Evolutionary conservation across 2,329 filamentous ascomycete genomes (phyloP), one percentile per base, ranked within the genome.

Genomic region (Hymenoscyphus linearis): DNA sequence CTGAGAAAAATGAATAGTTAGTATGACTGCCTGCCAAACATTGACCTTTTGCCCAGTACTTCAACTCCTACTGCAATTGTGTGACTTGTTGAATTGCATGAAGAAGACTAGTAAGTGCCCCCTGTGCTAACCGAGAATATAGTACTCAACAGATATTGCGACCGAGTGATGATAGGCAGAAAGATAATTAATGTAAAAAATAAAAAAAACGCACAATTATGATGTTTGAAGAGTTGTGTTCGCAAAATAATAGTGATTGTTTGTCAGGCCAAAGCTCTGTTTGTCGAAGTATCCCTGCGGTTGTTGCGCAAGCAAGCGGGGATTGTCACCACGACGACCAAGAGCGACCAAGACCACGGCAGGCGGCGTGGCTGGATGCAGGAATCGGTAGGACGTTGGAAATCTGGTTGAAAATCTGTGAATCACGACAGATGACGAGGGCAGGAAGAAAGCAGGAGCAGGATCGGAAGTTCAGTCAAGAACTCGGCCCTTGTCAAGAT

Each of bases 271-370:
- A 25, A 25, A 25, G 61, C 59, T 9, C 56, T 59, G 62, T 63
- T 63, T 64, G 64, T 65, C 55, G 52, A 60, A 52, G 57, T 55
- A 69, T 55, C 67, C 70, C 66, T 69, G 69, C 57, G 57, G 50
- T 61, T 63, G 63, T 55, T 36, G 25, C 57, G 16, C 58, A 62
- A 65, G 64, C 62, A 64, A 65, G 64, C 62, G 65, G 64, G 69
- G 62, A 56, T 64, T 62, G 58, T 70, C 70, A 70, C 64, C 70
- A 71, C 65, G 68, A 68, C 70, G 70, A 70, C 64, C 70, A 71
- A 65, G 68, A 68, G 60, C 68, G 66, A 72, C 70, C 63, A 55
- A 9, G 31, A 53, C 14, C 52, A 31, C 50, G 55, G 35, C 27
- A 60, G 44, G 55, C 37, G 25, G 27, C 25, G 22, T 36, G 25